These are phyloP conservation scores for Coemansia sp. DNA, from an alignment of 192 early-diverging fungal species.

Conservation along the genomic window DNA sequence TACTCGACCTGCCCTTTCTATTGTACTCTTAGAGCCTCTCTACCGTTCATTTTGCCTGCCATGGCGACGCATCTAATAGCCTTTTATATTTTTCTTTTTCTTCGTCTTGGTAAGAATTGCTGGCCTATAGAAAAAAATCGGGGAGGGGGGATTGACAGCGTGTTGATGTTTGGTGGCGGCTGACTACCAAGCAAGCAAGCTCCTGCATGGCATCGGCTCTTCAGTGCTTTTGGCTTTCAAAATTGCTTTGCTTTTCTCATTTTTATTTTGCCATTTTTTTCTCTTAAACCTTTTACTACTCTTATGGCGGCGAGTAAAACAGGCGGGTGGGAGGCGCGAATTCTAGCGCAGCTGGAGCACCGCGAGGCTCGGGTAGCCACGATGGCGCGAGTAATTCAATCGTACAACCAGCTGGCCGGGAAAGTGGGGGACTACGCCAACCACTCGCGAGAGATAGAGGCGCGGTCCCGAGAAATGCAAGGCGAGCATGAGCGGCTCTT, in stretches of 20 bases:
- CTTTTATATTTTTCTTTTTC: background rate
- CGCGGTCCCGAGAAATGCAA: slow-evolving; percentile 43
- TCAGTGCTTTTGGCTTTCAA: background rate
- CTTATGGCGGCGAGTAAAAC: background rate
- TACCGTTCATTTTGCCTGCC: background rate
- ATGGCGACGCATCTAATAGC: background rate
- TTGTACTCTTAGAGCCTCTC: background rate
- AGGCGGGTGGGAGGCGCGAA: slow-evolving; percentile 42
- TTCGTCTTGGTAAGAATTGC: background rate
- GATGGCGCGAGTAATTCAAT: slow-evolving; percentile 48
- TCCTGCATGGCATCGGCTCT: no score
- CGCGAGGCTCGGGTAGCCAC: slow-evolving; percentile 49
- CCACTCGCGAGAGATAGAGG: slow-evolving; percentile 42
- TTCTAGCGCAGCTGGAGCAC: slow-evolving; percentile 45
- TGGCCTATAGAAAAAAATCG: background rate
- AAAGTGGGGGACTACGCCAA: slow-evolving; percentile 48
- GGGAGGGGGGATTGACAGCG: background rate
- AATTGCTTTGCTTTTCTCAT: background rate
- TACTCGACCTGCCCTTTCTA: background rate
- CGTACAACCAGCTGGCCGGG: slow-evolving; percentile 40
- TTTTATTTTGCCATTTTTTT: background rate
- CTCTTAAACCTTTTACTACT: no score
- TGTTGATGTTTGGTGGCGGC: background rate
- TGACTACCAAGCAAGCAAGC: no score
- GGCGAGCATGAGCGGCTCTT: slow-evolving; percentile 48